Conservation (phyloP, 2,329 filamentous ascomycete genomes). For the Bretziella fagacearum region DNA sequence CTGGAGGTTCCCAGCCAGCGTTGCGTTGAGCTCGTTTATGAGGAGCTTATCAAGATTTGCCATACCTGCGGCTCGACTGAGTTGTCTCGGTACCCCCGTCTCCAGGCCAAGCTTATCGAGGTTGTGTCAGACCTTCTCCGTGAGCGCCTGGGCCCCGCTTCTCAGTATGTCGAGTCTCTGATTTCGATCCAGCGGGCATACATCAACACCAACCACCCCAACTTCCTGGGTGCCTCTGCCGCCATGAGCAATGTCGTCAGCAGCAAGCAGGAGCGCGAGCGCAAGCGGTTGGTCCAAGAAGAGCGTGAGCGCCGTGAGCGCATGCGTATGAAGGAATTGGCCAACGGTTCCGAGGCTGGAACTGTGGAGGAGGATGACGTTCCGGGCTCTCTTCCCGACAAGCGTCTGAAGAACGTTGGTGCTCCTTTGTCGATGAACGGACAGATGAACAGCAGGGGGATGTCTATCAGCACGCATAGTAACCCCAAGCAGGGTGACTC, state of each 20-base stretch:
- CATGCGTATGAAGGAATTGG: conserved; percentile 64
- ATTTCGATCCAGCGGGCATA: conserved; percentile 96
- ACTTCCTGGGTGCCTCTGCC: conserved; percentile 89
- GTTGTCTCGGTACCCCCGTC: conserved; percentile 72
- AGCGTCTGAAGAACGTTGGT: background rate
- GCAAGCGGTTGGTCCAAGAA: conserved; percentile 60
- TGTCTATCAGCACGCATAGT: conserved; percentile 53
- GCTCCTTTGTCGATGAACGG: background rate
- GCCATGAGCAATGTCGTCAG: conserved; percentile 95
- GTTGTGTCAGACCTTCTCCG: conserved; percentile 90
- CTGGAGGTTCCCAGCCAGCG: conserved; percentile 87
- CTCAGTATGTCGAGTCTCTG: conserved; percentile 82
- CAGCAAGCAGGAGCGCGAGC: conserved; percentile 86
- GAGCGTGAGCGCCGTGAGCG: conserved; percentile 76
- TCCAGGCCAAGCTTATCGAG: conserved; percentile 95
- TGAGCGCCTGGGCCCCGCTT: conserved; percentile 78
- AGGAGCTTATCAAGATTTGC: conserved; percentile 98
- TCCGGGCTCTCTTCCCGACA: conserved; percentile 17
- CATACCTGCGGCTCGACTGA: conserved; percentile 96
- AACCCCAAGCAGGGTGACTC: conserved; percentile 53
- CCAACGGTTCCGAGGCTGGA: conserved; percentile 45
- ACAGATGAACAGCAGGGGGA: conserved; percentile 37
- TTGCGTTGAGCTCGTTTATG: conserved; percentile 94
- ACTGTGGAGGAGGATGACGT: conserved; percentile 19
- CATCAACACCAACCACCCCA: conserved; percentile 98